A percentile compares a stretch with the other conserved stretches of the same genome.
Evolutionary conservation across 1,139 yeast genomes (phyloP).

Genomic region (Magnusiomyces suaveolens): DNA sequence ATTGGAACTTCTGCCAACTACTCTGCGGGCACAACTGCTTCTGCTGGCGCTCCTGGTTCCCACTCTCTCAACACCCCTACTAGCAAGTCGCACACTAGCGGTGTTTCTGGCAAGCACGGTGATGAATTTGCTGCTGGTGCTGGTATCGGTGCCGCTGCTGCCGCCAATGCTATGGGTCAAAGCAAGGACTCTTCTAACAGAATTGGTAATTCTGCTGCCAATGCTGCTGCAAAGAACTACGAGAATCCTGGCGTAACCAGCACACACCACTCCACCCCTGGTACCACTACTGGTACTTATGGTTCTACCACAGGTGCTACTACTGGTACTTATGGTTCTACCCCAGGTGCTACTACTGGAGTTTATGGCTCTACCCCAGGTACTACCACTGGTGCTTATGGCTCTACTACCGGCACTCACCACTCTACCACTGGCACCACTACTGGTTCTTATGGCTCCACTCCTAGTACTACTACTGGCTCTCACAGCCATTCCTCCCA

Average conservation of each 20-base stretch:
- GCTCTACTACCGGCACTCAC: background rate
- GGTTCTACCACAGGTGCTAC: background rate
- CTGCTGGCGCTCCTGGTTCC: conserved; percentile 1
- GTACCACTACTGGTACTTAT: conserved; percentile 3
- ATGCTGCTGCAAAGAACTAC: conserved; percentile 4
- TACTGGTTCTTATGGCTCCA: conserved; percentile 7
- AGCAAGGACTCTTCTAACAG: background rate
- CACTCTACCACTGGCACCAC: conserved; percentile 1
- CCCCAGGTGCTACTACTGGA: conserved; percentile 5
- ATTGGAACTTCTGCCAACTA: conserved; percentile 6
- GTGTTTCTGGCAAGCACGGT: background rate
- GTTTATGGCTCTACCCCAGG: conserved; percentile 5
- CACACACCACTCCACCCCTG: background rate
- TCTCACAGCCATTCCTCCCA: background rate
- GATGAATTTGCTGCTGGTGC: background rate
- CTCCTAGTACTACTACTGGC: conserved; percentile 4
- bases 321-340: background rate
- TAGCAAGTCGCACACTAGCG: background rate
- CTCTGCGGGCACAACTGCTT: conserved; percentile 1
- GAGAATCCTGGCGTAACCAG: conserved; percentile 8
- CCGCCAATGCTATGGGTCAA: background rate
- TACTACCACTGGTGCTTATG: conserved; percentile 4
- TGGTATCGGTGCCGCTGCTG: background rate
- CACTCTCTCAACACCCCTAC: conserved; percentile 9
- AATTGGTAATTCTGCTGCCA: conserved; percentile 7